phyloP scores from a whole-genome alignment of 805 yeast genomes.

The Cyberlindnera japonica region DNA sequence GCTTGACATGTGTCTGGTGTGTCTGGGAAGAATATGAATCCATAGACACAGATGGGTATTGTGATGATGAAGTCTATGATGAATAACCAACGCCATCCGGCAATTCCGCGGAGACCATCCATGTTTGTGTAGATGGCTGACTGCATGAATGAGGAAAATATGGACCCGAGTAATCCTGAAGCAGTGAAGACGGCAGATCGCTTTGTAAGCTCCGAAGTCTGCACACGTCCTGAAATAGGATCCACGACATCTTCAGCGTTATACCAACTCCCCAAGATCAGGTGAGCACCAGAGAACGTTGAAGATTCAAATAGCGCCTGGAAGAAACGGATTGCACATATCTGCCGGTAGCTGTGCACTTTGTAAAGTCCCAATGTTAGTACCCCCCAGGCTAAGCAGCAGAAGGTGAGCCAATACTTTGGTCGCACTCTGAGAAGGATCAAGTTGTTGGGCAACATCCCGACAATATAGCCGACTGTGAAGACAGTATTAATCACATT shows the following conservation, averaged over 20 bases:
- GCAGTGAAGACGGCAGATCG: conserved; percentile 53
- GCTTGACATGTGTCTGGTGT: conserved; percentile 45
- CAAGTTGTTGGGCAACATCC: conserved; percentile 59
- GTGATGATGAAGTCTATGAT: conserved; percentile 59
- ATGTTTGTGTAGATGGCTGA: conserved; percentile 46
- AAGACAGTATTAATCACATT: conserved; percentile 53
- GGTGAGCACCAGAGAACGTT: conserved; percentile 52
- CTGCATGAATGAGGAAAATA: conserved; percentile 56
- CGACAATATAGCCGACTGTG: conserved; percentile 58
- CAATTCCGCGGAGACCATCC: conserved; percentile 37
- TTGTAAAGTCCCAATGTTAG: conserved; percentile 49
- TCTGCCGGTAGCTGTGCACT: conserved; percentile 43
- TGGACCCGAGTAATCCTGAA: conserved; percentile 51
- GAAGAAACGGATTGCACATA: conserved; percentile 56
- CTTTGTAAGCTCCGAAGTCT: conserved; percentile 42
- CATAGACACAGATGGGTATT: conserved; percentile 53
- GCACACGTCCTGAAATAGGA: conserved; percentile 20
- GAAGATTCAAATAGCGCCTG: conserved; percentile 59
- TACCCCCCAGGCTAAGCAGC: conserved; percentile 55
- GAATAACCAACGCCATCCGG: conserved; percentile 70
- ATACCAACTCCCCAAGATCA: conserved; percentile 53
- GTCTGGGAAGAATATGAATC: conserved; percentile 58
- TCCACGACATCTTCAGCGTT: conserved; percentile 33
- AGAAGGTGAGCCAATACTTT: conserved; percentile 50
- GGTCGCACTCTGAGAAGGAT: conserved; percentile 51